These are phyloP conservation scores for Candida vaughaniae DNA, from an alignment of 805 yeast genomes.

Conservation along the genomic window DNA sequence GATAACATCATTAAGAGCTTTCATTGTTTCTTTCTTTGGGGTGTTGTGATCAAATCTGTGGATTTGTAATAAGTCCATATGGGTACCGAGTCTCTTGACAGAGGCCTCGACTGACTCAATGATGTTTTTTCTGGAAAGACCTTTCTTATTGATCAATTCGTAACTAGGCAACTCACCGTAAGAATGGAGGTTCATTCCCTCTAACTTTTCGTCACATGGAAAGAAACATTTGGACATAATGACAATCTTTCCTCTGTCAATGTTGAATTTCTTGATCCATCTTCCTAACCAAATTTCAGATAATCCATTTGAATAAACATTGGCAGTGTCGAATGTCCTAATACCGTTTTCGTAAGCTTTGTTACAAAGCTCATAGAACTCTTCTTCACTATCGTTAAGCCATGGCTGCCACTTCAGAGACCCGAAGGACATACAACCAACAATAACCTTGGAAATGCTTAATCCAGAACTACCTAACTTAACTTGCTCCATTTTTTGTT, in stretches of 20 bases:
- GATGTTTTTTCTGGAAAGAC: constrained; percentile 43
- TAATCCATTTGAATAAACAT: constrained; percentile 21
- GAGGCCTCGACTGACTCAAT: constrained; percentile 43
- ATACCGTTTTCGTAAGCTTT: constrained; percentile 23
- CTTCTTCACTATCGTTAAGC: constrained; percentile 22
- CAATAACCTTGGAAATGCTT: constrained; percentile 43
- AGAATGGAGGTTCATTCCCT: too few relatives aligned
- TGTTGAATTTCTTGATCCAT: constrained; percentile 20
- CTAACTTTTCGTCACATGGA: constrained; percentile 12
- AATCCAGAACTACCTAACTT: constrained; percentile 43
- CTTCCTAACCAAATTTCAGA: constrained; percentile 20
- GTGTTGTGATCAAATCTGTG: constrained; percentile 52
- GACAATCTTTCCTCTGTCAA: constrained; percentile 20
- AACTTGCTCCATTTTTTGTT: neutral
- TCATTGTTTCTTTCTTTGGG: constrained; percentile 56
- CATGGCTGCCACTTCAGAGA: constrained; percentile 37
- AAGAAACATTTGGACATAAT: constrained; percentile 17
- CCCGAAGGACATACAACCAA: constrained; percentile 59
- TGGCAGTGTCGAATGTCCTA: constrained; percentile 26
- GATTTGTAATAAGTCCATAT: constrained; percentile 54
- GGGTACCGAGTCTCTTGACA: constrained; percentile 50
- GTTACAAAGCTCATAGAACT: constrained; percentile 24
- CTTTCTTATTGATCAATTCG: constrained; percentile 17
- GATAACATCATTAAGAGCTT: constrained; percentile 40
- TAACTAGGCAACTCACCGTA: constrained; percentile 18